phyloP scores from a whole-genome alignment of 2,329 filamentous ascomycete species.

The Didymella exigua region DNA sequence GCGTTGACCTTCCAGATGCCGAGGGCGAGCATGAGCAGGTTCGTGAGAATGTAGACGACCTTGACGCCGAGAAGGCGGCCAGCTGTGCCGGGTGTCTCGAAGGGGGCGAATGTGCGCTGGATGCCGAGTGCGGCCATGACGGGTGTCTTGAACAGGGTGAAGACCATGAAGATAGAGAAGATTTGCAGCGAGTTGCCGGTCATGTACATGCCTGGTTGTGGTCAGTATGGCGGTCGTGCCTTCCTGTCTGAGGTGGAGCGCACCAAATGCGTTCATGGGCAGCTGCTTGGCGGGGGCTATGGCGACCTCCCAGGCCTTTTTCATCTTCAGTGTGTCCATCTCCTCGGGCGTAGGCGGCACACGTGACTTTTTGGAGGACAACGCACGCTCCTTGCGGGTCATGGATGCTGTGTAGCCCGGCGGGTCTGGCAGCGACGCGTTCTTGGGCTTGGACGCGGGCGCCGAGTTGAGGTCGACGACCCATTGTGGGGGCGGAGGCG shows the following conservation, averaged over 20 bases:
- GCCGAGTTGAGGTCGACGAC: constrained; percentile 77
- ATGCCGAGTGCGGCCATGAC: constrained; percentile 82
- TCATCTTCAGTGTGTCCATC: constrained; percentile 94
- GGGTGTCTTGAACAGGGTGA: constrained; percentile 98
- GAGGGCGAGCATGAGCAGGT: constrained; percentile 79
- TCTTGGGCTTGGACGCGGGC: constrained; percentile 69
- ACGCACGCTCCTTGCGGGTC: constrained; percentile 49
- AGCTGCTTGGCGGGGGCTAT: constrained; percentile 91
- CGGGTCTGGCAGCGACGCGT: constrained; percentile 76
- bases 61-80: constrained; percentile 81
- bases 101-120: constrained; percentile 86
- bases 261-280: constrained; percentile 95
- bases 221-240: constrained; percentile 3
- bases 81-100: constrained; percentile 81
- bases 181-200: constrained; percentile 97
- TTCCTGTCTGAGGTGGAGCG: constrained; percentile 1
- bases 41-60: constrained; percentile 84
- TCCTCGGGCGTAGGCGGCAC: constrained; percentile 77
- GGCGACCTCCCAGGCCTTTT: constrained; percentile 98
- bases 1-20: constrained; percentile 96
- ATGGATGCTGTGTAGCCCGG: constrained; percentile 72
- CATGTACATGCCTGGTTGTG: constrained; percentile 83
- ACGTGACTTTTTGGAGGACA: constrained; percentile 55
- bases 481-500: constrained; percentile 72
- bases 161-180: constrained; percentile 99